Conservation (phyloP, 2,329 filamentous ascomycete species). For the Polychaeton citri region DNA sequence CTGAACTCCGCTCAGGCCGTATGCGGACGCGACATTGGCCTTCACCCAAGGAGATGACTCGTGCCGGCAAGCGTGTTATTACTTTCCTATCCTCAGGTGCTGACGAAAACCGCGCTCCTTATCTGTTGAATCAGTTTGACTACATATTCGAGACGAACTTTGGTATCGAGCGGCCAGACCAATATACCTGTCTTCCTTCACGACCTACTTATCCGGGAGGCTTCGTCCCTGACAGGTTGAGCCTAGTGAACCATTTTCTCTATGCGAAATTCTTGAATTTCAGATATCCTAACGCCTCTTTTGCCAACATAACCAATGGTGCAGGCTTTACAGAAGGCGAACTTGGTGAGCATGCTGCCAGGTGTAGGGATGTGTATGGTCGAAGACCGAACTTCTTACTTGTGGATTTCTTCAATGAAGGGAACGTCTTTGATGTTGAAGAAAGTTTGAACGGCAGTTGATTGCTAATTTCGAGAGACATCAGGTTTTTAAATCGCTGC, state of each 20-base stretch:
- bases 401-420: constrained; percentile 24
- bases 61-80: constrained; percentile 27
- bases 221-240: constrained; percentile 27
- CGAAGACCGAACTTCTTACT: constrained; percentile 29
- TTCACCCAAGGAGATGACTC: constrained; percentile 28
- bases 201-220: constrained; percentile 25
- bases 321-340: constrained; percentile 25
- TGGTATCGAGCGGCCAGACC: constrained; percentile 19
- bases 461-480: neutral
- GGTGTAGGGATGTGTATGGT: constrained; percentile 25
- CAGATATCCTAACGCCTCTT: constrained; percentile 27
- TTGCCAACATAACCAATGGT: constrained; percentile 29
- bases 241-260: constrained; percentile 35
- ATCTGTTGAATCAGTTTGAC: constrained; percentile 22
- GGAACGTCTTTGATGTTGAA: constrained; percentile 16
- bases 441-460: constrained; percentile 4
- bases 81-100: constrained; percentile 32
- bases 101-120: constrained; percentile 24
- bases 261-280: constrained; percentile 30
- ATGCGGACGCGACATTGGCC: constrained; percentile 27
- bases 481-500: too few species aligned
- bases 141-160: constrained; percentile 36
- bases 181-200: constrained; percentile 23
- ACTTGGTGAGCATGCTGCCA: constrained; percentile 29
- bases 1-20: constrained; percentile 9